Base-by-base conservation (phyloP, 2,329 filamentous ascomycete species). In the Penicillium palitans region DNA sequence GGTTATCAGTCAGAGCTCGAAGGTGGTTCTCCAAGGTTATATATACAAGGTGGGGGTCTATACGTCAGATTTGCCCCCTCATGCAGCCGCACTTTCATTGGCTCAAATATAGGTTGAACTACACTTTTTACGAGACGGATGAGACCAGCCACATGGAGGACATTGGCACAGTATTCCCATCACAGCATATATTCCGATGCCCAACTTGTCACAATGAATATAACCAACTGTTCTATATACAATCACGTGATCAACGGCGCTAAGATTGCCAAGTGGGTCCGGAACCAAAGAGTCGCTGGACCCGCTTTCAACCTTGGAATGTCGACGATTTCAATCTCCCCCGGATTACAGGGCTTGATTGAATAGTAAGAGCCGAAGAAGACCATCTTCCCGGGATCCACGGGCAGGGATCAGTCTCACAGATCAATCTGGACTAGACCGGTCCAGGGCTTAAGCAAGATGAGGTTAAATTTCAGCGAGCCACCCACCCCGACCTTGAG, bases 401-500 rank as follows among this genome's bases (percentile, higher is more conserved):
- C 13, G 4, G 27, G 17, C 12, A 29, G 25, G 42, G 10, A 15
- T 19, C 25, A 29, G 33, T 24, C 19, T 33, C 19, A 13, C 21
- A 45, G 12, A 25, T 44, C 13, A n/a, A 21, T 29, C 31, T 33
- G 25, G 15, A 10, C 6, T 12, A 10, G 5, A 40, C 13, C 8
- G 4, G 27, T 13, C 5, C 15, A 29, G 27, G 25, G 27, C 29
- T 31, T 10, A 15, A 51, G 19, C 25, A 46, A 33, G 2, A 72
- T 72, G 71, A 63, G 66, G 51, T 55, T 72, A 53, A 70, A 66
- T 52, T 69, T 71, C 55, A 72, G 70, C 41, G 66, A 69, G 40
- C 64, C 71, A 25, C 55, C 69, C 2, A 72, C 70, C 25, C 71
- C 71, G 48, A 66, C 62, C 31, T 37, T 72, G 59, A 72, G 70